Conservation (phyloP, 495 filamentous ascomycete genomes). For the Clavariopsis aquatica region DNA sequence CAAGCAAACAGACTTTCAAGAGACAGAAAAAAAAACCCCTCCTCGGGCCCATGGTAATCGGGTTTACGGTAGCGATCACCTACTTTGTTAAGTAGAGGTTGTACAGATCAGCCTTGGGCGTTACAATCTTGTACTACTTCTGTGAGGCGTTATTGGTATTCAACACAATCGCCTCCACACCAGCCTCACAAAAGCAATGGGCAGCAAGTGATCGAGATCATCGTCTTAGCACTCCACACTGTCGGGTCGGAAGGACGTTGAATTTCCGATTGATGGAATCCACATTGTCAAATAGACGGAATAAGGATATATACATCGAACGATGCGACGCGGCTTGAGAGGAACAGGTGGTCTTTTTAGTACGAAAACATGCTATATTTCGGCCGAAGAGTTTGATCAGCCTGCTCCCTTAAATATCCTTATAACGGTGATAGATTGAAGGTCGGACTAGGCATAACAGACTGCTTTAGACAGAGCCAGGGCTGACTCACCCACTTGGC, state of each 20-base stretch:
- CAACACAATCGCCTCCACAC: not conserved
- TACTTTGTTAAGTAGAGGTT: no score
- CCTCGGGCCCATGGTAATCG: not conserved
- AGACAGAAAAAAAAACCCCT: not conserved
- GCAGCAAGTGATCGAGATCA: not conserved
- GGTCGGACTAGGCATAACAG: no score
- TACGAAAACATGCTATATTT: no score
- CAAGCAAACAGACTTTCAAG: not conserved
- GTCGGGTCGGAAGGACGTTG: conserved; percentile 6
- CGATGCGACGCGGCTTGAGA: no score
- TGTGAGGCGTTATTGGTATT: not conserved
- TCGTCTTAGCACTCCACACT: not conserved
- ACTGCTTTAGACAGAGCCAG: no score
- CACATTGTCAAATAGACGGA: no score
- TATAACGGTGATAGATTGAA: no score
- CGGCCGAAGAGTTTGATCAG: no score
- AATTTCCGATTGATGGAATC: conserved; percentile 2
- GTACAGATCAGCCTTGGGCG: not conserved
- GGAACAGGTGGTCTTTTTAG: no score
- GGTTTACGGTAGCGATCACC: not conserved
- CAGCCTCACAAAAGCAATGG: not conserved
- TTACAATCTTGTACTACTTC: not conserved
- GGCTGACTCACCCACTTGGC: no score
- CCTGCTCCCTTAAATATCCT: no score
- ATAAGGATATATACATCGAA: no score